phyloP scores from a whole-genome alignment of 805 yeast species.

The Candida schatavii region DNA sequence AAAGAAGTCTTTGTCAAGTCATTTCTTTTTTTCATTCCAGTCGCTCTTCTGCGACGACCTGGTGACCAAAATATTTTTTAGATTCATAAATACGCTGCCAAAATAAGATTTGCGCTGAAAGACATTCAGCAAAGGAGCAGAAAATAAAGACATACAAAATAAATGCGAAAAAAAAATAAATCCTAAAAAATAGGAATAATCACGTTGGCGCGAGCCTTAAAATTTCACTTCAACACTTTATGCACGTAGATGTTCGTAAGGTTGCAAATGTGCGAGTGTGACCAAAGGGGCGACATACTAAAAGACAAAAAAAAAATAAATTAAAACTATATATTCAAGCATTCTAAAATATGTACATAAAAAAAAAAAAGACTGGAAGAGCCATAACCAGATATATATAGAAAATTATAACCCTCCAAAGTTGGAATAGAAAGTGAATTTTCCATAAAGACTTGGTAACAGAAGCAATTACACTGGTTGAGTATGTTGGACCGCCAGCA shows the following conservation, averaged over 20 bases:
- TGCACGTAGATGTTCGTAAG: slow-evolving; percentile 3
- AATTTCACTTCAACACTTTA: background rate
- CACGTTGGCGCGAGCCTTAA: no score
- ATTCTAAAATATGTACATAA: background rate
- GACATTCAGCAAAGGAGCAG: no score
- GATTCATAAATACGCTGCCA: no score
- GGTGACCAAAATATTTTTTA: no score
- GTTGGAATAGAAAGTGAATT: background rate
- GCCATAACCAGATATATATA: background rate
- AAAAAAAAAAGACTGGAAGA: background rate
- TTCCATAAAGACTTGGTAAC: background rate
- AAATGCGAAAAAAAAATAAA: no score
- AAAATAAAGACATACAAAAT: no score
- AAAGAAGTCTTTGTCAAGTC: no score
- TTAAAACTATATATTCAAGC: no score
- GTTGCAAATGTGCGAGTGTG: background rate
- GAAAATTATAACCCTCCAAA: background rate
- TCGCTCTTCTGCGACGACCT: no score
- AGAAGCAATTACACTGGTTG: background rate
- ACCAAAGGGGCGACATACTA: background rate
- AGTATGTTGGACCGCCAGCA: slow-evolving; percentile 1
- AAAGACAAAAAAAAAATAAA: slow-evolving; percentile 1
- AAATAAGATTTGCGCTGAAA: no score
- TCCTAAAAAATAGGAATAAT: background rate
- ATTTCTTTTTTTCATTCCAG: no score